Evolutionary conservation across 2,329 filamentous ascomycete species (phyloP).

Genomic region (Claviceps arundinis): DNA sequence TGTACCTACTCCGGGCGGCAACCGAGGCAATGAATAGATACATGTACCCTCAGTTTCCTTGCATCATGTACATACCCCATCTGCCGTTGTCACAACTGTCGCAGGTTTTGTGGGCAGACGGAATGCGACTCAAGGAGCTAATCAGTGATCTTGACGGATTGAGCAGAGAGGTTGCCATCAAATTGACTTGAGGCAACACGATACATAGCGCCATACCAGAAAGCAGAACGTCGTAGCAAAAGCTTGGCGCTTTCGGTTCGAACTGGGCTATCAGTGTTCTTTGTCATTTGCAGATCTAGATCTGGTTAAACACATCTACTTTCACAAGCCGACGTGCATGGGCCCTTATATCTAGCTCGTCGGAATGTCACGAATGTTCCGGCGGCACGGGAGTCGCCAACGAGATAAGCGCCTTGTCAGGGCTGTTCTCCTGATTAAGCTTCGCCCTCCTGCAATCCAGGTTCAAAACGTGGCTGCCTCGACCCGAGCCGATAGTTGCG

Average conservation of each 20-base stretch:
- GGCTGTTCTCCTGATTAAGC: background rate
- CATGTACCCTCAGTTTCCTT: background rate
- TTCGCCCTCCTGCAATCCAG: background rate
- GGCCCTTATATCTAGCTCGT: background rate
- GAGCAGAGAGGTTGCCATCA: background rate
- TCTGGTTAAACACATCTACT: background rate
- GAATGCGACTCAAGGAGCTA: no score
- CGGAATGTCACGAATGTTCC: background rate
- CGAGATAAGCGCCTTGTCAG: background rate
- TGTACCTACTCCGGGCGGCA: background rate
- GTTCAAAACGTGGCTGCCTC: background rate
- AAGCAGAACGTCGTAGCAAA: no score
- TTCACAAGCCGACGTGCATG: background rate
- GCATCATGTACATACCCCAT: constrained; percentile 1
- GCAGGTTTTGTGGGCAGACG: background rate
- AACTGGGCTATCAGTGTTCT: no score
- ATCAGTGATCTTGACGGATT: background rate
- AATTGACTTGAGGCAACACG: no score
- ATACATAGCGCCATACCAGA: no score
- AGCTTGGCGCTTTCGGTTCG: no score
- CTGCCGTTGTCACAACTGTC: background rate
- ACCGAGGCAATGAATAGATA: background rate
- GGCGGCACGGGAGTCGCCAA: no score
- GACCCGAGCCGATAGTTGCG: no score
- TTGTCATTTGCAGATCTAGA: background rate